Conservation (phyloP, 805 yeast genomes). For the Candida namnaoensis region DNA sequence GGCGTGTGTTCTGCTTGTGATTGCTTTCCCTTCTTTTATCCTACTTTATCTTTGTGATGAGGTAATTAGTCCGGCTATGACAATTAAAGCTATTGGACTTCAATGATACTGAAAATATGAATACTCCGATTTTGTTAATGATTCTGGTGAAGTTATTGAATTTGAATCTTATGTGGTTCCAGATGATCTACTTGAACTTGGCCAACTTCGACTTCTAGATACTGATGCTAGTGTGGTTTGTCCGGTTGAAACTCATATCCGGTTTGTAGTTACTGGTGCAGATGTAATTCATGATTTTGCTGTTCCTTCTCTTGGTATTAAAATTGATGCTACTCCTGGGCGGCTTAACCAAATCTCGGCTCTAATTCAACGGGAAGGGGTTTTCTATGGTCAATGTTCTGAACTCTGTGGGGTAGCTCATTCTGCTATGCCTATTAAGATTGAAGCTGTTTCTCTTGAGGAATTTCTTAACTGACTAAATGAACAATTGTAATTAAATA, state of each 20-base stretch:
- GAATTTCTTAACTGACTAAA: too few species aligned
- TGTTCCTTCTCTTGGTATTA: constrained; percentile 16
- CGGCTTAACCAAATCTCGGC: constrained; percentile 16
- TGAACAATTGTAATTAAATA: too few species aligned
- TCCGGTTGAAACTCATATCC: constrained; percentile 15
- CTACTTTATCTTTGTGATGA: constrained; percentile 10
- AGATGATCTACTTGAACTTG: constrained; percentile 14
- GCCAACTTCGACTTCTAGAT: constrained; percentile 17
- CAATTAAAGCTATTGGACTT: constrained; percentile 11
- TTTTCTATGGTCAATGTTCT: constrained; percentile 18
- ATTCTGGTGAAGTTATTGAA: constrained; percentile 10
- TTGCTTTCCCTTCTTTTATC: constrained; percentile 9
- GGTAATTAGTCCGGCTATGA: constrained; percentile 11
- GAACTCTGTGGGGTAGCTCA: constrained; percentile 19
- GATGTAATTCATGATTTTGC: constrained; percentile 17
- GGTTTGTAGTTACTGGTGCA: constrained; percentile 13
- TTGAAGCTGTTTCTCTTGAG: constrained; percentile 10
- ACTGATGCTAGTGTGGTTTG: constrained; percentile 13
- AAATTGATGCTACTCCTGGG: constrained; percentile 18
- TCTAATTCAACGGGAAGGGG: constrained; percentile 15
- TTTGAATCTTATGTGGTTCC: constrained; percentile 15
- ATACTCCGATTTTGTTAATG: constrained; percentile 11
- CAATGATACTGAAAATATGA: constrained; percentile 13
- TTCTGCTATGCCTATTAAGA: constrained; percentile 17
- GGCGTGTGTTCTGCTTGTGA: constrained; percentile 9